A percentile compares a stretch with the other conserved stretches of the same genome.
Conservation (phyloP, 1,284 basidiomycete species). For the Ceratobasidium sp. region DNA sequence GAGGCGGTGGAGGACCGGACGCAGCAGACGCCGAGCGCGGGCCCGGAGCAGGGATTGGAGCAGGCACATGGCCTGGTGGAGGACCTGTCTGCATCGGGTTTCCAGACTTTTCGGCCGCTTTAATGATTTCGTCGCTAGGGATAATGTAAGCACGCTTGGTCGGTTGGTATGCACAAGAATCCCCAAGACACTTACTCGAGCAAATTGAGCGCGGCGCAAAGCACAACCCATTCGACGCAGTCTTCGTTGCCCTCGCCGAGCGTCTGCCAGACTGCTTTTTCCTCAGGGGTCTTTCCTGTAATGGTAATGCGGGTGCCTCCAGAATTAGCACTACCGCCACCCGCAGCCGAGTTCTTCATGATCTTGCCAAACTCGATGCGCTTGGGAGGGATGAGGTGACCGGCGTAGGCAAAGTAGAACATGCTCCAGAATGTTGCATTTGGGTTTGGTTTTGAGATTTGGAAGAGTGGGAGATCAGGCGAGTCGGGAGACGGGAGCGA, state of each 20-base stretch:
- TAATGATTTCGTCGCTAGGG: slow-evolving; percentile 92
- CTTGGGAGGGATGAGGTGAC: slow-evolving; percentile 98
- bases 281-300: slow-evolving; percentile 94
- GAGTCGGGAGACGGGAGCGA: slow-evolving; percentile 93
- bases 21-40: slow-evolving; percentile 34
- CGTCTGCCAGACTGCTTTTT: slow-evolving; percentile 99
- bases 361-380: slow-evolving; percentile 98
- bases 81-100: slow-evolving; percentile 42
- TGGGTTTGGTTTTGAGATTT: slow-evolving; percentile 98
- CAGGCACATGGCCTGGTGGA: slow-evolving; percentile 41
- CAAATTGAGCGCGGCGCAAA: slow-evolving; percentile 94
- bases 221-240: slow-evolving; percentile 99
- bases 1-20: slow-evolving; percentile 6
- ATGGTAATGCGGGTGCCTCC: slow-evolving; percentile 98
- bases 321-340: slow-evolving; percentile 62
- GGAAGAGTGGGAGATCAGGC: slow-evolving; percentile 96
- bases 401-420: slow-evolving; percentile 99
- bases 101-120: slow-evolving; percentile 84
- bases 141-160: slow-evolving; percentile 39
- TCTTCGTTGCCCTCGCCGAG: slow-evolving; percentile 99
- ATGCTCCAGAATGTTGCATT: slow-evolving; percentile 99
- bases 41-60: slow-evolving; percentile 43
- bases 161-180: slow-evolving; percentile 10
- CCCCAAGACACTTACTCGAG: slow-evolving; percentile 79
- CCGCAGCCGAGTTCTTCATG: slow-evolving; percentile 89